These are phyloP conservation scores for Colletotrichum filicis DNA, from an alignment of 2,329 filamentous ascomycete species.

Conservation along the genomic window DNA sequence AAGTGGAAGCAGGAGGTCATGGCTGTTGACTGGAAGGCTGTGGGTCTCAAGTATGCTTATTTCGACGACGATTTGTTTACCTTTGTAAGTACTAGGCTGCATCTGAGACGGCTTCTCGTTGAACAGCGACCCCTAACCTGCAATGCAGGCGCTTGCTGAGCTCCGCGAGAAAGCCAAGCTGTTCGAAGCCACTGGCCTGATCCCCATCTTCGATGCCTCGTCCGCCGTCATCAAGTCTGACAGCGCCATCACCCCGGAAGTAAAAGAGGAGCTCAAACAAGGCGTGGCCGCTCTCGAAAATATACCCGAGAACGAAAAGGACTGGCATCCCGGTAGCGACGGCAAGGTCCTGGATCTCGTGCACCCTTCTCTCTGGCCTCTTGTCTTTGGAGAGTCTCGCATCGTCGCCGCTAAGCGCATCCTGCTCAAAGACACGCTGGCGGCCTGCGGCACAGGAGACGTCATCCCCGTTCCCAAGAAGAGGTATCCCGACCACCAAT, in stretches of 20 bases:
- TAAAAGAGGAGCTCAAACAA: slow-evolving; percentile 50
- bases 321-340: slow-evolving; percentile 71
- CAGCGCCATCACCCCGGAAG: slow-evolving; percentile 37
- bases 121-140: neutral
- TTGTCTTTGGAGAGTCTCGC: slow-evolving; percentile 62
- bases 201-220: slow-evolving; percentile 47
- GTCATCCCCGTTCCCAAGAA: slow-evolving; percentile 36
- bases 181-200: slow-evolving; percentile 45
- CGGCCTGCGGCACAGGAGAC: slow-evolving; percentile 46
- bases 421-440: slow-evolving; percentile 50
- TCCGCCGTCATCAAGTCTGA: slow-evolving; percentile 50
- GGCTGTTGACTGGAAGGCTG: slow-evolving; percentile 42
- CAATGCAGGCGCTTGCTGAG: slow-evolving; percentile 45
- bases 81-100: slow-evolving; percentile 38
- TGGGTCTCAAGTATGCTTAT: slow-evolving; percentile 37
- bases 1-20: slow-evolving; percentile 40
- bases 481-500: neutral
- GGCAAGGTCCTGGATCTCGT: slow-evolving; percentile 70
- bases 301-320: slow-evolving; percentile 59
- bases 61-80: slow-evolving; percentile 45
- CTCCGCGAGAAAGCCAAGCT: slow-evolving; percentile 45
- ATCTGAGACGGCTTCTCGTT: neutral
- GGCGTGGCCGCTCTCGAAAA: slow-evolving; percentile 61
- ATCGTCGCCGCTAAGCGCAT: slow-evolving; percentile 42
- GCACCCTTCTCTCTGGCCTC: slow-evolving; percentile 71